Base-by-base conservation (phyloP, 768 basidiomycete genomes). In the Boletellus emodensis region DNA sequence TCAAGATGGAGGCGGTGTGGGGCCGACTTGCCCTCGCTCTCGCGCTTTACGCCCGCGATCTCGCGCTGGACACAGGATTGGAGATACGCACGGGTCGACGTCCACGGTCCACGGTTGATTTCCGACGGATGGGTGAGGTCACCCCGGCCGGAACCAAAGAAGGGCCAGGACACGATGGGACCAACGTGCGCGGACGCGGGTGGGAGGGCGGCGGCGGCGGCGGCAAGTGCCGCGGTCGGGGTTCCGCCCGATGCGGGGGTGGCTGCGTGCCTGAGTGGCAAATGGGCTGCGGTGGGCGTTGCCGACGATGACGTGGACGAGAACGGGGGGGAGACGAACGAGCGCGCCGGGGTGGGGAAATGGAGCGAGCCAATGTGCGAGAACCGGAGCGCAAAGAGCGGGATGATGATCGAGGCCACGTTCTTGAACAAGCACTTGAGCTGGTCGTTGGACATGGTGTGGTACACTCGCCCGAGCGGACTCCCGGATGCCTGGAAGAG, bases 141-240 rank as follows among this genome's bases (percentile, higher is more conserved):
- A 30, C 90, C 90, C 36, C 90, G 78, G 55, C 85, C 83, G 4
- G 87, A 85, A 40, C 90, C 90, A 63, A 93, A 93, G 75, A 92
- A 93, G 1, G 90, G 86, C 90, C 90, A 93, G 3, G 89, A 90
- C 44, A 92, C 80, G 60, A 93, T 92, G 8, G 86, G 85, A 4
- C 90, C 90, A 39, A 91, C 74, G 44, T 84, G 79, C 44, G 77
- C 72, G 44, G 55, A 38, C 22, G 54, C 34, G 51, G 68, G 24
- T 24, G 24, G 49, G 49, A 58, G n/a, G n/a, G n/a, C 40, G 53
- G 38, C 4, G 12, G 20, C 2, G 24, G 20, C 14, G 24, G 24
- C 24, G 24, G 24, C 24, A 24, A 24, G 24, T 24, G 24, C 24
- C 24, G 24, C 24, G 24, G 24, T 3, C 3, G 24, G 24, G n/a